These are phyloP conservation scores for Sanghuangporus weigelae DNA, from an alignment of 1,284 basidiomycete species.

Conservation along the genomic window DNA sequence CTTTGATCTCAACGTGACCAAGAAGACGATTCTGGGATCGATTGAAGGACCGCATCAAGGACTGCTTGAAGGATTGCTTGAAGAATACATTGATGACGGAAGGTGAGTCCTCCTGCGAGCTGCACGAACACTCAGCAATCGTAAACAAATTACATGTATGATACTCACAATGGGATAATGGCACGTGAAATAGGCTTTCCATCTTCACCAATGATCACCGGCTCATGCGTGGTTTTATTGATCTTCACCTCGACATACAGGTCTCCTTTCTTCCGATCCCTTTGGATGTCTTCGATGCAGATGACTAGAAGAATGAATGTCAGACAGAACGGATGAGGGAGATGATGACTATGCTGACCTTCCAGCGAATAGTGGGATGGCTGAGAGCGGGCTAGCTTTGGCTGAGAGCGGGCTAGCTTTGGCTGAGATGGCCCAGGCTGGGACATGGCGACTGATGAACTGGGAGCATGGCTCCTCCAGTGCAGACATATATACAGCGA, in stretches of 20 bases:
- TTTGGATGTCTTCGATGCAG: neutral
- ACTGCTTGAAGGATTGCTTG: neutral
- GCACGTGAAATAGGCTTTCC: neutral
- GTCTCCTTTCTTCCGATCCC: neutral
- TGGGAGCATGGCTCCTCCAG: too few relatives aligned
- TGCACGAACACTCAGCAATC: neutral
- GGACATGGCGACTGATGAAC: too few relatives aligned
- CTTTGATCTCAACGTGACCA: neutral
- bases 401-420: too few relatives aligned
- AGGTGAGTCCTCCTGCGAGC: neutral
- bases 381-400: too few relatives aligned
- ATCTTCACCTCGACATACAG: neutral
- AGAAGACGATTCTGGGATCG: neutral
- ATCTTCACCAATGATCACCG: neutral
- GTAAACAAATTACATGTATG: neutral
- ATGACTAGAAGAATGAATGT: neutral
- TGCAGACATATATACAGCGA: too few relatives aligned
- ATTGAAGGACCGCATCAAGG: too few relatives aligned
- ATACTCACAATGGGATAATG: neutral
- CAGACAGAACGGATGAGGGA: too few relatives aligned
- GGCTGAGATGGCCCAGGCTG: too few relatives aligned
- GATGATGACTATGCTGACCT: too few relatives aligned
- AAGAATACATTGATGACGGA: neutral
- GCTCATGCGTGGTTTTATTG: neutral
- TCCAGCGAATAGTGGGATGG: too few relatives aligned